Evolutionary conservation across 306 rosid species (phyloP).

Genomic region (Acmispon strigosus): DNA sequence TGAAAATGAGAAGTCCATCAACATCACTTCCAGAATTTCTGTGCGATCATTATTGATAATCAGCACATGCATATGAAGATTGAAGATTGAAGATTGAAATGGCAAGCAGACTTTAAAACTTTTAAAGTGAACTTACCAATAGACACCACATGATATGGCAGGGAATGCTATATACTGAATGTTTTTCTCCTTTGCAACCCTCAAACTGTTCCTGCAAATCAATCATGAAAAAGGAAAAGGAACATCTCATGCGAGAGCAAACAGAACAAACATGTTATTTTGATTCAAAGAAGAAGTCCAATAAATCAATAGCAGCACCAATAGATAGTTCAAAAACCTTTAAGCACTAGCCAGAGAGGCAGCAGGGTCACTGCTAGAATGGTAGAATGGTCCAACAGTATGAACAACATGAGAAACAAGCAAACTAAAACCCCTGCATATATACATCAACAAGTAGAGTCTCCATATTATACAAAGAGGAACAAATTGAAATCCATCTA

Average conservation of each 20-base stretch:
- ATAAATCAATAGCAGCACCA: background rate
- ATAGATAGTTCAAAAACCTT: constrained; percentile 35
- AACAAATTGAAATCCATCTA: background rate
- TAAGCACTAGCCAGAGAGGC: constrained; percentile 64
- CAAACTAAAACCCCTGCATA: constrained; percentile 70
- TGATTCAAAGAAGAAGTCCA: background rate
- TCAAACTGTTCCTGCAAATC: constrained; percentile 65
- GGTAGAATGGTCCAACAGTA: constrained; percentile 80
- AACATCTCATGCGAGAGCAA: background rate
- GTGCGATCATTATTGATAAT: background rate
- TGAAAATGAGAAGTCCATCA: background rate
- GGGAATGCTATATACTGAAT: constrained; percentile 74
- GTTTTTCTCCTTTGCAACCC: constrained; percentile 62
- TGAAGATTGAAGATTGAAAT: background rate
- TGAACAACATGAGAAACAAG: constrained; percentile 75
- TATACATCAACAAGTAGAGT: background rate
- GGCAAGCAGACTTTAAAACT: background rate
- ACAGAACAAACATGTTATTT: background rate
- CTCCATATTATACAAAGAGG: background rate
- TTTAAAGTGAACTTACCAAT: constrained; percentile 47
- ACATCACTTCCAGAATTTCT: background rate
- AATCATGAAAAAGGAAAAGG: constrained; percentile 15
- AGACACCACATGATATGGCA: constrained; percentile 88
- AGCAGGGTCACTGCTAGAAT: constrained; percentile 34
- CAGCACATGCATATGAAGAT: background rate